These are phyloP conservation scores for Lactifluus pinguis DNA, from an alignment of 768 basidiomycete species.

Conservation along the genomic window DNA sequence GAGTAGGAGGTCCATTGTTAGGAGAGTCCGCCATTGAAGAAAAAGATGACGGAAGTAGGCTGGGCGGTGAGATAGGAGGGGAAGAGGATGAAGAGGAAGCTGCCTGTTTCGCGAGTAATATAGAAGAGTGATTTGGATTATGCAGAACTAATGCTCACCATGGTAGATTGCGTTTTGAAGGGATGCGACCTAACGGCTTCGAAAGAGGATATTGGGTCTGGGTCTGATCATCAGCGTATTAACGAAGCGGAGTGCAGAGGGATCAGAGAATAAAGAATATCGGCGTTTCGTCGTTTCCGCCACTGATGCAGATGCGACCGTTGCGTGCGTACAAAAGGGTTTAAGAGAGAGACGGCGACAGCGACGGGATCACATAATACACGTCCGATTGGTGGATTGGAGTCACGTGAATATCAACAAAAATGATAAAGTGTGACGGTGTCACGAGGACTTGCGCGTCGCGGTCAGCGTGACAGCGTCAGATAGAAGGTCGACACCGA, in stretches of 20 bases:
- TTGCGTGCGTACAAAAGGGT: background rate
- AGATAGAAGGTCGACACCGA: background rate
- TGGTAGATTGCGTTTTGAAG: background rate
- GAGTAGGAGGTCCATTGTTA: background rate
- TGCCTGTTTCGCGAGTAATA: background rate
- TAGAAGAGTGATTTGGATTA: background rate
- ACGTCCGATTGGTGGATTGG: too few relatives aligned
- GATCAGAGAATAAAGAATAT: background rate
- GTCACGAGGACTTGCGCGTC: constrained; percentile 18
- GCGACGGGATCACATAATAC: background rate
- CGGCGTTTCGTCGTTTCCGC: background rate
- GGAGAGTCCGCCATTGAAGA: constrained; percentile 4
- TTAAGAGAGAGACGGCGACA: background rate
- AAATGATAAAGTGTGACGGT: background rate
- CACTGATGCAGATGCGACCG: background rate
- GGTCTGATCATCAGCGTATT: constrained; percentile 1
- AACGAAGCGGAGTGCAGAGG: background rate
- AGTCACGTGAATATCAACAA: background rate
- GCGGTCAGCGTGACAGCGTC: background rate
- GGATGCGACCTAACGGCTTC: constrained; percentile 2
- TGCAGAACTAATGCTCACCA: background rate
- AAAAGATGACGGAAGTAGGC: constrained; percentile 13
- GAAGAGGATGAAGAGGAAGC: background rate
- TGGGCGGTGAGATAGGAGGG: constrained; percentile 11
- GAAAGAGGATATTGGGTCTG: background rate